Percentiles rank a stretch among this genome's conserved stretches.
Conservation (phyloP, 2,329 filamentous ascomycete genomes). For the Calonectria henricotiae region DNA sequence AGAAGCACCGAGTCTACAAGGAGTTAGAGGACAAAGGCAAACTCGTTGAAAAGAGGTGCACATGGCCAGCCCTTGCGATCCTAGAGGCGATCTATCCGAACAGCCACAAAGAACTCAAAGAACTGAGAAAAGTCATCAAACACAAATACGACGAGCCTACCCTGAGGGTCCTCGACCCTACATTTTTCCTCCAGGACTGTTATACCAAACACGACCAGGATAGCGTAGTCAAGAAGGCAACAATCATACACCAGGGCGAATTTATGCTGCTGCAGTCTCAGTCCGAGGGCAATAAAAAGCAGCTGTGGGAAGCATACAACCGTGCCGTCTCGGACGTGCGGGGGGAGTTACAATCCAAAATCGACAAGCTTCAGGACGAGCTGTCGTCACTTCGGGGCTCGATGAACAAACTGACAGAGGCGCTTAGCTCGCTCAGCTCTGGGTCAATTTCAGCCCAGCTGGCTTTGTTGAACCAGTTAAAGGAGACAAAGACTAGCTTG, state of each 20-base stretch:
- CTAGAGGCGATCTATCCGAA: neutral
- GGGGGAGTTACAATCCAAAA: neutral
- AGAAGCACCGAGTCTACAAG: neutral
- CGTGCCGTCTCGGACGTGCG: neutral
- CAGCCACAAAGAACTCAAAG: neutral
- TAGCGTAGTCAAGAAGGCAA: neutral
- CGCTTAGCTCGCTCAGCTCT: neutral
- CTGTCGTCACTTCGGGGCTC: neutral
- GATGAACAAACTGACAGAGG: neutral
- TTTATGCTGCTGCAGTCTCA: neutral
- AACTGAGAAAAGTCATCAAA: neutral
- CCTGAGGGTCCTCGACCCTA: neutral
- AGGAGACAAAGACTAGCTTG: neutral
- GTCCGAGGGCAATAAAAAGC: neutral
- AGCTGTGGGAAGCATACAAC: neutral
- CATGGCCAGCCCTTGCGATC: neutral
- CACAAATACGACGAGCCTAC: neutral
- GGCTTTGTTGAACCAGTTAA: neutral
- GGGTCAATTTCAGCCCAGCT: neutral
- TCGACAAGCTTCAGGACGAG: neutral
- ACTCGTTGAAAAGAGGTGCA: neutral
- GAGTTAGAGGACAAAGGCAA: neutral
- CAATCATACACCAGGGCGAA: neutral
- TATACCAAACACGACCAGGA: neutral
- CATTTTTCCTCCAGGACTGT: neutral